Conservation (phyloP, 2,329 filamentous ascomycete species). For the Colletotrichum eremochloae region DNA sequence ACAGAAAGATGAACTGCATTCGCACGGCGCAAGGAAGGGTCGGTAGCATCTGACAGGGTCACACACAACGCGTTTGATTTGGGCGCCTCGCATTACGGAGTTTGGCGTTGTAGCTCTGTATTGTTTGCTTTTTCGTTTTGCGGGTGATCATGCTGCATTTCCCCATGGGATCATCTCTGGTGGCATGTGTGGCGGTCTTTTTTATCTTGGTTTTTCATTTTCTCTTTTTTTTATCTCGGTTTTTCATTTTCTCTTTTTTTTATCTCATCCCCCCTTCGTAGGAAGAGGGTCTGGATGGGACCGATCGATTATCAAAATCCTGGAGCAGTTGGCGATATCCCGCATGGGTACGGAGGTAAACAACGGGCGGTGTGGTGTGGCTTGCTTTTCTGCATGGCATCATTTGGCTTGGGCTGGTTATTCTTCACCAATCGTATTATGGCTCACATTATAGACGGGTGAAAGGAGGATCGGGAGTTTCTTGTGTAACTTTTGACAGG, state of each 20-base stretch:
- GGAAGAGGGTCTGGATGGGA: not conserved
- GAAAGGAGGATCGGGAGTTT: not conserved
- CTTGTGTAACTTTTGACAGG: not conserved
- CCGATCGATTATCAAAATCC: slow-evolving; percentile 10
- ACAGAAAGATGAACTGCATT: slow-evolving; percentile 31
- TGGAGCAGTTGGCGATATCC: slow-evolving; percentile 35
- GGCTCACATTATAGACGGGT: slow-evolving; percentile 28
- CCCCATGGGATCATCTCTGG: slow-evolving; percentile 2
- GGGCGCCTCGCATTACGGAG: slow-evolving; percentile 1
- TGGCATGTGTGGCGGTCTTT: slow-evolving; percentile 1
- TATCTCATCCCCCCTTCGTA: not conserved
- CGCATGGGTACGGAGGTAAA: slow-evolving; percentile 17
- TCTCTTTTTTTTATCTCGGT: not conserved
- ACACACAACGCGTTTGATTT: slow-evolving; percentile 25
- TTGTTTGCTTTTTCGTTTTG: not conserved
- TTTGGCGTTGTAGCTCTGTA: not conserved
- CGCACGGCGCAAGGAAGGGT: slow-evolving; percentile 26
- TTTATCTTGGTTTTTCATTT: too few species aligned
- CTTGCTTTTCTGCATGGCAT: slow-evolving; percentile 28
- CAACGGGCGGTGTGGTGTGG: slow-evolving; percentile 27
- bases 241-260: not conserved
- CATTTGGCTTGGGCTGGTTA: slow-evolving; percentile 19
- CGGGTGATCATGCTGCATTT: not conserved
- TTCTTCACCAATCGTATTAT: slow-evolving; percentile 24
- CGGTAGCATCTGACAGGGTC: slow-evolving; percentile 28